phyloP scores from a whole-genome alignment of 345 rosid species.

The Salix exigua region DNA sequence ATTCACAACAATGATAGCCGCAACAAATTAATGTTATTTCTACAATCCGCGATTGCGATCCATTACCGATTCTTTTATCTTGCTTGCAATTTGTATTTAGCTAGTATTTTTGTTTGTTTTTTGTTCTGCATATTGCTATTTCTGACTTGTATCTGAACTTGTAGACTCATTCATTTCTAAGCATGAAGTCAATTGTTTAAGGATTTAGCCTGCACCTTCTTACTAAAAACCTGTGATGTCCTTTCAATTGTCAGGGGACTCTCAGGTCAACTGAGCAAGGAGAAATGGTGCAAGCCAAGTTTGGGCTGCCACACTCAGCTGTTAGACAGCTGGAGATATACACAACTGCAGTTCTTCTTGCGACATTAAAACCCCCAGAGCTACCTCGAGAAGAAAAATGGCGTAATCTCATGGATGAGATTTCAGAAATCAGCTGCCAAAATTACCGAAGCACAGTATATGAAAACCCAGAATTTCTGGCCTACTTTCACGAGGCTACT shows the following conservation, averaged over 20 bases:
- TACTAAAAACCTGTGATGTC: not conserved
- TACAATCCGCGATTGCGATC: too few relatives aligned
- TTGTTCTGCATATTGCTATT: not conserved
- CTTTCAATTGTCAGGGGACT: conserved; percentile 58
- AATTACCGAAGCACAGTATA: conserved; percentile 72
- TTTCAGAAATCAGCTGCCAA: conserved; percentile 74
- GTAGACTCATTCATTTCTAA: not conserved
- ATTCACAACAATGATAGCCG: too few relatives aligned
- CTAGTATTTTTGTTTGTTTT: too few relatives aligned
- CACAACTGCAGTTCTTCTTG: conserved; percentile 91
- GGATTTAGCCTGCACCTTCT: not conserved
- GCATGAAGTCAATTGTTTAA: not conserved
- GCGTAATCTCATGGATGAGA: conserved; percentile 93
- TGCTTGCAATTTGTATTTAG: too few relatives aligned
- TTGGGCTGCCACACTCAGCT: conserved; percentile 88
- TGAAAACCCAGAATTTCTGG: conserved; percentile 86
- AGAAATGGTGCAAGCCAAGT: conserved; percentile 99
- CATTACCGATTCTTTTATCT: too few relatives aligned
- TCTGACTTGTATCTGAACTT: not conserved
- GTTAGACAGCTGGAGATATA: conserved; percentile 90
- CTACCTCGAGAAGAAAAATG: conserved; percentile 94
- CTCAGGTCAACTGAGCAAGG: conserved; percentile 97
- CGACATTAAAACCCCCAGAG: conserved; percentile 79
- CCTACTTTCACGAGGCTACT: conserved; percentile 92
- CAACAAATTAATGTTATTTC: too few relatives aligned